Conservation (phyloP, 176 grass and related monocot species). For the Sorghum bicolor region Sorghum_bicolor_NCBIv3 NC_012873.2:1930001-1930500, state of each 20-base stretch:
- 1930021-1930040: neutral
- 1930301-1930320: neutral
- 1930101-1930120: neutral
- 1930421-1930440: neutral
- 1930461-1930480: too few species aligned
- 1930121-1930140: neutral
- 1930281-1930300: conserved; percentile 21
- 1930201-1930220: conserved; percentile 46
- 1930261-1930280: neutral
- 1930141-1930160: conserved; percentile 42
- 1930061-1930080: neutral
- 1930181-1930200: conserved; percentile 42
- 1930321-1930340: neutral
- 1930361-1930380: neutral
- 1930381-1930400: neutral
- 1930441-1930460: too few species aligned
- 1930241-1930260: neutral
- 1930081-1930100: neutral
- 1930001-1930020: neutral
- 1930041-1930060: neutral
- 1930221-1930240: neutral
- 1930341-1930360: conserved; percentile 15
- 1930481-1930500: too few species aligned
- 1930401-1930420: neutral
- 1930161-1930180: conserved; percentile 52